These are phyloP conservation scores for Trebouxia sp. DNA, from an alignment of 139 green algal species.

Conservation along the genomic window DNA sequence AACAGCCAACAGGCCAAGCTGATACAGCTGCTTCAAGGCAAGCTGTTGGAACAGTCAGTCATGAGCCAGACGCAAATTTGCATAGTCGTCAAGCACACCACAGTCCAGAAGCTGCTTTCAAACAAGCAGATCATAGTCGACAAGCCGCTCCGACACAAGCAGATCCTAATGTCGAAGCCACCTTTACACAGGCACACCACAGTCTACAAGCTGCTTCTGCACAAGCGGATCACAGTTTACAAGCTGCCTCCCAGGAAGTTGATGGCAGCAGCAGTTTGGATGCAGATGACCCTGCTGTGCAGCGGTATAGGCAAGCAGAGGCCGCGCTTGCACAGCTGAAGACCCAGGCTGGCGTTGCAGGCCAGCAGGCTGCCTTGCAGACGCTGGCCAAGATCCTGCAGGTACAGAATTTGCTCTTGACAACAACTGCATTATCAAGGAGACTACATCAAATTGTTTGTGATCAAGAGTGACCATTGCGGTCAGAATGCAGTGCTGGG, in stretches of 20 bases:
- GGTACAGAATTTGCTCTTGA: neutral
- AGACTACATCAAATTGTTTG: neutral
- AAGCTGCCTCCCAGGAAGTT: neutral
- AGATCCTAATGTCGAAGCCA: neutral
- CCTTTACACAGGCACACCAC: neutral
- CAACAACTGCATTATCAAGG: neutral
- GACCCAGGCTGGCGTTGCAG: constrained; percentile 5
- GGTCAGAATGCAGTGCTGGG: neutral
- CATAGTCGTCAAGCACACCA: neutral
- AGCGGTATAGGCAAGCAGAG: constrained; percentile 5
- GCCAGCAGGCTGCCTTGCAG: neutral
- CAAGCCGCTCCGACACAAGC: neutral
- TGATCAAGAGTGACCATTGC: neutral
- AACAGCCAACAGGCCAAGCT: too few species aligned
- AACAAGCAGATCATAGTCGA: neutral
- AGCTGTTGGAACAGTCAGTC: neutral
- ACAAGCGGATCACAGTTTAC: neutral
- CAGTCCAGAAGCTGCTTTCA: neutral
- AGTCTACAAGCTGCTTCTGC: neutral
- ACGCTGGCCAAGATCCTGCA: neutral
- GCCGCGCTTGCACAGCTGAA: neutral
- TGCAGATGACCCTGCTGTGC: constrained; percentile 11
- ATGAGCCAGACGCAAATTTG: neutral
- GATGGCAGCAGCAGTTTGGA: neutral
- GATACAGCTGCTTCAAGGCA: neutral